phyloP scores from a whole-genome alignment of 1,284 basidiomycete species.

The Amylostereum areolatum region DNA sequence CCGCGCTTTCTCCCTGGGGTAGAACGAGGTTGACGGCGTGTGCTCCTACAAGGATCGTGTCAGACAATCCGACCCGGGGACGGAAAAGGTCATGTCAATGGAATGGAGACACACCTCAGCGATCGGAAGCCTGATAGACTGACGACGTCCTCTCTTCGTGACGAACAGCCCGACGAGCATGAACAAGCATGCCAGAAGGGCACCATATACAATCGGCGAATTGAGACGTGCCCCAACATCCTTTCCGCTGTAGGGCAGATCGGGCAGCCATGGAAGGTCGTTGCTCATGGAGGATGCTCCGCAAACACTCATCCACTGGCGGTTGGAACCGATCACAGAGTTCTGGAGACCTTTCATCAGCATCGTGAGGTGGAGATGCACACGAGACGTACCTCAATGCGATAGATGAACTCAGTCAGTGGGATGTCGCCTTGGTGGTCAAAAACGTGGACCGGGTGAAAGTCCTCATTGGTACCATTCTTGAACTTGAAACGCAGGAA shows the following conservation, averaged over 20 bases:
- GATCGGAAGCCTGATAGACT: too few species aligned
- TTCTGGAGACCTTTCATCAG: constrained; percentile 30
- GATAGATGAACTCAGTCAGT: constrained; percentile 73
- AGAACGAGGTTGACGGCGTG: too few species aligned
- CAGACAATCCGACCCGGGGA: too few species aligned
- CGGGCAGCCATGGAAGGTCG: constrained; percentile 1
- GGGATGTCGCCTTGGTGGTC: constrained; percentile 66
- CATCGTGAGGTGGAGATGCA: constrained; percentile 1
- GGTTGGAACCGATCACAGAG: constrained; percentile 62
- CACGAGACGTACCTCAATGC: constrained; percentile 49
- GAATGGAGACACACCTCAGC: too few species aligned
- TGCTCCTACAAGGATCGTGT: too few species aligned
- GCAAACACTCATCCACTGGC: constrained; percentile 61
- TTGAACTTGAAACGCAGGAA: constrained; percentile 81
- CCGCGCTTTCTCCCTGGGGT: too few species aligned
- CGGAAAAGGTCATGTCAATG: too few species aligned
- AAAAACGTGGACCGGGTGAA: constrained; percentile 61
- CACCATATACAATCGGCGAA: constrained; percentile 8
- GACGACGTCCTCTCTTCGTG: too few species aligned
- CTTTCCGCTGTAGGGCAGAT: constrained; percentile 4
- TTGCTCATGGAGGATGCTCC: constrained; percentile 15
- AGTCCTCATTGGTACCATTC: constrained; percentile 66
- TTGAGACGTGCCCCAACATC: background rate
- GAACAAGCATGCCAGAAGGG: constrained; percentile 12
- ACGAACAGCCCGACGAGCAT: constrained; percentile 7